A percentile compares a stretch with the other conserved stretches of the same genome.
Evolutionary conservation across 75 land plant species (phyloP).

Genomic region (Sequoiadendron giganteum): DNA sequence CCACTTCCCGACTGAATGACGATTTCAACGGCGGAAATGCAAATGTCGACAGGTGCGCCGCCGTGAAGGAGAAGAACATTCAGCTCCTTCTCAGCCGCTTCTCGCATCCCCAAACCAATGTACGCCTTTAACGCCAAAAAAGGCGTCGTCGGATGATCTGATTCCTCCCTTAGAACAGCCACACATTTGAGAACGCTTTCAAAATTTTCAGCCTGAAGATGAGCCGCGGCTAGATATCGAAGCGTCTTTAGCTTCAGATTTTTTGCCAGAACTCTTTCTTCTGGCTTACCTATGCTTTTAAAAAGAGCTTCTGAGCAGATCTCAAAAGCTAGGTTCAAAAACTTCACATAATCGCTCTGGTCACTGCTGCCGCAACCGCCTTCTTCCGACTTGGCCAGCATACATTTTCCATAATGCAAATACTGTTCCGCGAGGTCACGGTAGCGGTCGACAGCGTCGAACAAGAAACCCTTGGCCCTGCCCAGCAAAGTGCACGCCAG

Average conservation of each 20-base stretch:
- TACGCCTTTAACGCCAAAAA: constrained; percentile 86
- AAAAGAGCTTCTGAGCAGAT: constrained; percentile 65
- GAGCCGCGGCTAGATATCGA: constrained; percentile 74
- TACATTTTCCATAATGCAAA: constrained; percentile 53
- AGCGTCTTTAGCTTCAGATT: constrained; percentile 42
- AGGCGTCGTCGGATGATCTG: constrained; percentile 58
- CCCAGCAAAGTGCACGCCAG: constrained; percentile 66
- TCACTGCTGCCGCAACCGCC: constrained; percentile 5
- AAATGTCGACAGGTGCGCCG: constrained; percentile 52
- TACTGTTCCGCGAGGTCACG: constrained; percentile 69
- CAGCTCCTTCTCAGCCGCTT: constrained; percentile 87
- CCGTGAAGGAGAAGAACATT: constrained; percentile 46
- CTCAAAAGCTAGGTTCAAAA: constrained; percentile 75
- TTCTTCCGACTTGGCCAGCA: constrained; percentile 28
- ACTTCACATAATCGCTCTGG: constrained; percentile 36
- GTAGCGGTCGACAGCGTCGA: constrained; percentile 27
- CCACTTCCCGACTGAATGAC: constrained; percentile 50
- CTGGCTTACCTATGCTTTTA: constrained; percentile 13
- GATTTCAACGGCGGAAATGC: constrained; percentile 72
- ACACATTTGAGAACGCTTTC: constrained; percentile 86
- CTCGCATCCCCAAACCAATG: constrained; percentile 61
- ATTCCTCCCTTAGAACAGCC: constrained; percentile 40
- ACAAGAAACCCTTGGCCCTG: constrained; percentile 56
- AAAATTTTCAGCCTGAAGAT: constrained; percentile 65
- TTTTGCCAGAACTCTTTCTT: constrained; percentile 30